Base-by-base conservation (phyloP, 306 rosid species). In the Cucumis hystrix region DNA sequence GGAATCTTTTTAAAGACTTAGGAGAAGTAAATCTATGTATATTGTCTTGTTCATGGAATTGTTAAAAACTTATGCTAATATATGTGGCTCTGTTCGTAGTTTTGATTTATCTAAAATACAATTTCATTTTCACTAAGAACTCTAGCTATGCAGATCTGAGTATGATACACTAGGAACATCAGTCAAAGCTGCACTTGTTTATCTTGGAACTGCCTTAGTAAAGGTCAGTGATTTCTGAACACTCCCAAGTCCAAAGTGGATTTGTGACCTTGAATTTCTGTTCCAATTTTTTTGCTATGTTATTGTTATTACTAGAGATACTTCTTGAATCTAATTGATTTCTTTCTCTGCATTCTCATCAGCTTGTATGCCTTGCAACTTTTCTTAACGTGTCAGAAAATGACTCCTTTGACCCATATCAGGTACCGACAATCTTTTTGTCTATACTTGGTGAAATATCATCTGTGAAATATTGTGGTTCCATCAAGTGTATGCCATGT, bases 161-260 rank as follows among this genome's bases (percentile, higher is more conserved):
- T 96, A 96, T 78, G 99, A 96, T 71, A 96, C 99, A 1, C 97
- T 96, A 0, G 98, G 99, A 41, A 96, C 99, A 77, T 96, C 99
- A 18, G 68, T 92, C 57, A 96, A 92, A 84, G 79, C 99, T 6
- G 92, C 98, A 3, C 81, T 92, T 79, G 99, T 96, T 84, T 96
- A 96, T 85, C 97, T 96, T 37, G 98, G 93, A 5, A 92, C 99
- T 3, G 99, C 98, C 67, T 84, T 96, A 65, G 90, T 96, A 6
- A 96, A 96, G 98, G 99, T 92, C 78, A 49, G 83, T 79, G 68
- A 63, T 92, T 80, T 54, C 83, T 78, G 67, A 68, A 65, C 74
- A 16, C 60, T 33, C 77, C 49, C 1, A 51, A 33, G 13, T 52
- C 77, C 62, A 3, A 16, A 33, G 13, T 52, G 17, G 21, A 25